Percentiles rank a stretch among this genome's conserved stretches.
Conservation (phyloP, 169 alveolate genomes). For the Babesia gibsoni region DNA sequence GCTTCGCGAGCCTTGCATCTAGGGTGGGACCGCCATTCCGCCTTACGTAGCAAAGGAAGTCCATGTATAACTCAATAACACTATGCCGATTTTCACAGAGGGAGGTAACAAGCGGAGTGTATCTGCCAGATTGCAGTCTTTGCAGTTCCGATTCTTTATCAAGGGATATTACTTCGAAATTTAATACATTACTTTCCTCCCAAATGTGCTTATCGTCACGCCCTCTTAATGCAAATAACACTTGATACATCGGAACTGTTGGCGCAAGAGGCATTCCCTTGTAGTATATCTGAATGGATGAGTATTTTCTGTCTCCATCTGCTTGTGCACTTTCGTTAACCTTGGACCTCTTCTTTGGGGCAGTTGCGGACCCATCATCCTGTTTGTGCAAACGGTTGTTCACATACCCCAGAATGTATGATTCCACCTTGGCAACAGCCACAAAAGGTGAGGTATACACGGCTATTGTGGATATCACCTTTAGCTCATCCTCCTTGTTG, state of each 20-base stretch:
- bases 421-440: constrained; percentile 18
- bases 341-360: constrained; percentile 22
- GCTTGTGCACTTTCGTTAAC: too few relatives aligned
- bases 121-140: not conserved
- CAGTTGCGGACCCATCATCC: not conserved
- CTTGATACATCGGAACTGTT: constrained; percentile 2
- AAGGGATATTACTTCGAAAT: not conserved
- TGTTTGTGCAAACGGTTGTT: not conserved
- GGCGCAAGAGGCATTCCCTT: constrained; percentile 8
- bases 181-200: not conserved
- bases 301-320: not conserved
- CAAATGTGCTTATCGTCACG: not conserved
- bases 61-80: not conserved
- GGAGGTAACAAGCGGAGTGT: constrained; percentile 8
- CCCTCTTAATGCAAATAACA: not conserved
- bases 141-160: not conserved
- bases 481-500: not conserved
- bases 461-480: not conserved
- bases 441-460: constrained; percentile 3
- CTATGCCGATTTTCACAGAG: constrained; percentile 8
- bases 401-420: constrained; percentile 4
- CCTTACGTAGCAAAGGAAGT: not conserved
- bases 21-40: not conserved
- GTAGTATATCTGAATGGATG: constrained; percentile 2
- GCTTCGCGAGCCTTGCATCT: not conserved